Conservation (phyloP, 2,329 filamentous ascomycete genomes). For the Orbilia blumenaviensis region DNA sequence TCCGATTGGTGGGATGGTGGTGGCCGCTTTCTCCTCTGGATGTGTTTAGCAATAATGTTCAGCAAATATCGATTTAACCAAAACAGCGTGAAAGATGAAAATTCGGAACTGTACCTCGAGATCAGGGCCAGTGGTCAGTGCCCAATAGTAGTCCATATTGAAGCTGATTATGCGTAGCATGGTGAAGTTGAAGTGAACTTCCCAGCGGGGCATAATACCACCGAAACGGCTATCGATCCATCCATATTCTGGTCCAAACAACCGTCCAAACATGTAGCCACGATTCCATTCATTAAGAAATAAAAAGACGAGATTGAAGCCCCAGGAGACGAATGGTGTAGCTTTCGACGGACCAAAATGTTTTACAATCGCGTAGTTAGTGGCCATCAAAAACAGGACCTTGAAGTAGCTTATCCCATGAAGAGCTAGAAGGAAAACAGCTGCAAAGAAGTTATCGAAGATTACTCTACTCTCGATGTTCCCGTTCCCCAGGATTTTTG, state of each 20-base stretch:
- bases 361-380: constrained; percentile 76
- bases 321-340: constrained; percentile 82
- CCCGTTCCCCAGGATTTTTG: constrained; percentile 65
- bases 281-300: constrained; percentile 87
- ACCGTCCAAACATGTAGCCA: constrained; percentile 76
- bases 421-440: constrained; percentile 78
- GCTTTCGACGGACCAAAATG: constrained; percentile 62
- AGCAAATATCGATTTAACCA: constrained; percentile 8
- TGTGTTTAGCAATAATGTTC: constrained; percentile 68
- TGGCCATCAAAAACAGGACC: constrained; percentile 77
- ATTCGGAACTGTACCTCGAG: constrained; percentile 4
- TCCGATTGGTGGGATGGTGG: constrained; percentile 88
- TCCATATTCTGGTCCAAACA: constrained; percentile 66
- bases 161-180: constrained; percentile 93
- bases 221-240: constrained; percentile 74
- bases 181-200: constrained; percentile 97
- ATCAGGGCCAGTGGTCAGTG: constrained; percentile 69
- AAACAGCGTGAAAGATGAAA: not conserved
- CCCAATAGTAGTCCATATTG: constrained; percentile 98
- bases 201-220: constrained; percentile 89
- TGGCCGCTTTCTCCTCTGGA: constrained; percentile 91
- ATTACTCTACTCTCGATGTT: constrained; percentile 69
- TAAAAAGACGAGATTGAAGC: constrained; percentile 83
- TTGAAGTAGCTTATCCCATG: constrained; percentile 89
- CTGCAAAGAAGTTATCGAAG: constrained; percentile 84